Evolutionary conservation across 257 asterid genomes (phyloP).

Genomic region (Ilex aquifolium): DNA sequence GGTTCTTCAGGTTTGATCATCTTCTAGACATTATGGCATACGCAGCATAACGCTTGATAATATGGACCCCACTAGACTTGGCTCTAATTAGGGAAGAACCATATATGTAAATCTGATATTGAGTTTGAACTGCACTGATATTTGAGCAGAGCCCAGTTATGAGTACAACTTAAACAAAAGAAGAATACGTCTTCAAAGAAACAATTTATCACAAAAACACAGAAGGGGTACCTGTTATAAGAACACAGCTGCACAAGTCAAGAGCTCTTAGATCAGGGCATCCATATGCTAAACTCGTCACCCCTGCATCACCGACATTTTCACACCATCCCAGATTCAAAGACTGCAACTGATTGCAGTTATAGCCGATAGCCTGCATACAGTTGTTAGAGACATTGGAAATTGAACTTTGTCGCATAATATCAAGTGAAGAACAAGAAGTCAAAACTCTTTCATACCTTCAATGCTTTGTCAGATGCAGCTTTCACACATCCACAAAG

Average conservation of each 20-base stretch:
- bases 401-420: too few relatives aligned
- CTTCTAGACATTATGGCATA: too few relatives aligned
- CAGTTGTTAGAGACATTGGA: background rate
- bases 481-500: slow-evolving; percentile 90
- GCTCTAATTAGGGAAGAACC: too few relatives aligned
- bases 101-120: too few relatives aligned
- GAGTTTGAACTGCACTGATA: too few relatives aligned
- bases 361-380: slow-evolving; percentile 77
- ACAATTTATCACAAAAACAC: background rate
- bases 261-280: slow-evolving; percentile 87
- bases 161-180: too few relatives aligned
- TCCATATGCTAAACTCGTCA: slow-evolving; percentile 89
- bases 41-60: too few relatives aligned
- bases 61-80: too few relatives aligned
- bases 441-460: slow-evolving; percentile 34
- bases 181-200: too few relatives aligned
- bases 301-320: slow-evolving; percentile 81
- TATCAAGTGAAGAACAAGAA: too few relatives aligned
- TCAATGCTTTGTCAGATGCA: slow-evolving; percentile 83
- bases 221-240: slow-evolving; percentile 61
- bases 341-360: slow-evolving; percentile 73
- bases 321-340: slow-evolving; percentile 97
- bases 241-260: slow-evolving; percentile 90
- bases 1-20: too few relatives aligned
- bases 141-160: too few relatives aligned